Evolutionary conservation across 805 yeast genomes (phyloP), one percentile per base, ranked within the genome.

Genomic region (Saturnispora sekii): DNA sequence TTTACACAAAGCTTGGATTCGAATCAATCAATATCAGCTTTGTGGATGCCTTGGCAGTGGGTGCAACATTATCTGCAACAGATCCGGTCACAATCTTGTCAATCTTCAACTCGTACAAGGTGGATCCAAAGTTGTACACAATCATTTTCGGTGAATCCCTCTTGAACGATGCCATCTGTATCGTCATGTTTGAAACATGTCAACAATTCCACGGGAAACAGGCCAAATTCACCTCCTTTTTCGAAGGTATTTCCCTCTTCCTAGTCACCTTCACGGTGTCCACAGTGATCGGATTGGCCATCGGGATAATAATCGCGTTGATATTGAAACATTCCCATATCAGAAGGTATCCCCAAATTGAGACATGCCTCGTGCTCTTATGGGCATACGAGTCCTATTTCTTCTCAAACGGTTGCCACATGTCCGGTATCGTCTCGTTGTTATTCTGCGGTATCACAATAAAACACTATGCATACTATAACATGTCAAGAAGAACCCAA

Each of bases 131-230:
- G 63, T 70, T 93, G 40, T 93, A 94, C 67, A 94, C 98, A 21
- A 88, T 93, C 50, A 94, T 93, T 51, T 90, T 93, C 62, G 99
- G 99, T 41, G 99, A 93, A 65, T 85, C 96, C 4, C 69, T 93
- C 48, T 69, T 93, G 51, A 93, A 93, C 61, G 99, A 93, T 68
- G 99, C 99, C 32, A 94, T 93, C 48, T 88, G 97, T 52, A 93
- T 93, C 61, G 99, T 93, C 55, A 90, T 93, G 95, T 93, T 93
- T 67, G 98, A 93, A 67, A 93, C 99, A 0, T 89, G 97, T 59
- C 97, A 88, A 63, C 86, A 88, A 65, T 87, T 93, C 63, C 94
- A 89, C 56, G 97, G 95, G 38, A 81, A 84, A 53, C 74, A 76
- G 18, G 84, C 90, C 1, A 75, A 77, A 41, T 70, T 86, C 50